Evolutionary conservation across 345 rosid species (phyloP).

Genomic region (Euphorbia peplus): DNA sequence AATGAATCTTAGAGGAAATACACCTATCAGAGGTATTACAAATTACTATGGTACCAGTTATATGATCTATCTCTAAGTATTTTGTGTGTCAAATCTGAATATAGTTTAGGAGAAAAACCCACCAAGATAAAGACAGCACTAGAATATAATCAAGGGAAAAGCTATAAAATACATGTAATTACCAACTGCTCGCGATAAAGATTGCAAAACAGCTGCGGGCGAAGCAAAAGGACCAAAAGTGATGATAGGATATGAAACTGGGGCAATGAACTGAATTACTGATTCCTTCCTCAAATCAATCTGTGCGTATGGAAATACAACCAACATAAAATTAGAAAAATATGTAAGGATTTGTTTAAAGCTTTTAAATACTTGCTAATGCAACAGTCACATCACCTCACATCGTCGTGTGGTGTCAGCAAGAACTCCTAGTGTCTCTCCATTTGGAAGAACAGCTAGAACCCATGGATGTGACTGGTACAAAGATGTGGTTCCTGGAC

Average conservation of each 20-base stretch:
- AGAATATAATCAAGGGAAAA: background rate
- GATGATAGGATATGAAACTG: conserved; percentile 66
- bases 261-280: conserved; percentile 44
- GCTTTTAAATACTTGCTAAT: background rate
- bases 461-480: conserved; percentile 99
- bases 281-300: conserved; percentile 78
- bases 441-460: conserved; percentile 73
- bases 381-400: conserved; percentile 51
- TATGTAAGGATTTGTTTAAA: background rate
- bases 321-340: conserved; percentile 4
- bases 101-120: too few relatives aligned
- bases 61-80: background rate
- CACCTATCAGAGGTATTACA: background rate
- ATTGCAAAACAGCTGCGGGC: conserved; percentile 66
- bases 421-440: conserved; percentile 83
- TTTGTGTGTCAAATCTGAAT: background rate
- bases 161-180: conserved; percentile 21
- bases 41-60: too few relatives aligned
- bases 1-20: background rate
- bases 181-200: conserved; percentile 79
- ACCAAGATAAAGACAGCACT: background rate
- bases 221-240: conserved; percentile 84
- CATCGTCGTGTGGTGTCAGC: conserved; percentile 84
- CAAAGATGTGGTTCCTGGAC: conserved; percentile 76
- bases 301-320: conserved; percentile 37